Percentiles rank a stretch among this genome's conserved stretches.
phyloP scores from a whole-genome alignment of 192 early-diverging fungal genomes.

The Coemansia sp. region DNA sequence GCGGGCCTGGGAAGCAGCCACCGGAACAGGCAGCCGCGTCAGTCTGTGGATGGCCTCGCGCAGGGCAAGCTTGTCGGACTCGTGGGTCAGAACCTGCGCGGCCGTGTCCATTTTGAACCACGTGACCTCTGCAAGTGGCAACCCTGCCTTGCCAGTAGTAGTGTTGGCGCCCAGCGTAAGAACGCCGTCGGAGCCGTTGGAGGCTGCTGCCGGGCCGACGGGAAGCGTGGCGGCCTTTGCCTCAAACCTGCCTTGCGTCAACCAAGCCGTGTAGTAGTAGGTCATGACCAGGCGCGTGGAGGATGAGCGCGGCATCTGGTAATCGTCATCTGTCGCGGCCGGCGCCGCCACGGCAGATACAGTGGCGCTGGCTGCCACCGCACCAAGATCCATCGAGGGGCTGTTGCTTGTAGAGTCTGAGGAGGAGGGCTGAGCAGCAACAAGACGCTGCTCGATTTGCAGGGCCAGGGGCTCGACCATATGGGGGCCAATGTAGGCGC shows the following conservation, averaged over 20 bases:
- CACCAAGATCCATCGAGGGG: neutral
- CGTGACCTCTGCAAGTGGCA: conserved; percentile 44
- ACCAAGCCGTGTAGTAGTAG: conserved; percentile 52
- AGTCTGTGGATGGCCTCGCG: conserved; percentile 48
- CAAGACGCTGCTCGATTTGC: conserved; percentile 44
- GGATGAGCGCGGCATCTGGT: conserved; percentile 4
- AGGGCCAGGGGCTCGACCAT: conserved; percentile 54
- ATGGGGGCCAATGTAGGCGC: conserved; percentile 45
- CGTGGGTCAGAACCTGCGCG: conserved; percentile 48
- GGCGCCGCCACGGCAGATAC: neutral
- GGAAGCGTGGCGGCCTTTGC: conserved; percentile 32
- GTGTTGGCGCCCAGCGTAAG: neutral
- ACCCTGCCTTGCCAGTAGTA: neutral
- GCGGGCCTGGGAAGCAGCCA: neutral
- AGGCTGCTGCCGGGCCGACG: conserved; percentile 18
- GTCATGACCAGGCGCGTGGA: conserved; percentile 39
- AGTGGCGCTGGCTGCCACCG: neutral
- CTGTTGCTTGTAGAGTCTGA: neutral
- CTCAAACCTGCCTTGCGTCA: conserved; percentile 46
- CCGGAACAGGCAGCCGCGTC: conserved; percentile 20
- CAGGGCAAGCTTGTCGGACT: conserved; percentile 41
- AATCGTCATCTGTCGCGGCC: neutral
- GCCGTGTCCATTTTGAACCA: conserved; percentile 58
- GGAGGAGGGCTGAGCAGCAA: neutral
- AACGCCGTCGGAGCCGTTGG: neutral